A percentile compares a stretch with the other conserved stretches of the same genome.
These are phyloP conservation scores for Thielaviopsis populi DNA, from an alignment of 2,329 filamentous ascomycete genomes.

Conservation along the genomic window DNA sequence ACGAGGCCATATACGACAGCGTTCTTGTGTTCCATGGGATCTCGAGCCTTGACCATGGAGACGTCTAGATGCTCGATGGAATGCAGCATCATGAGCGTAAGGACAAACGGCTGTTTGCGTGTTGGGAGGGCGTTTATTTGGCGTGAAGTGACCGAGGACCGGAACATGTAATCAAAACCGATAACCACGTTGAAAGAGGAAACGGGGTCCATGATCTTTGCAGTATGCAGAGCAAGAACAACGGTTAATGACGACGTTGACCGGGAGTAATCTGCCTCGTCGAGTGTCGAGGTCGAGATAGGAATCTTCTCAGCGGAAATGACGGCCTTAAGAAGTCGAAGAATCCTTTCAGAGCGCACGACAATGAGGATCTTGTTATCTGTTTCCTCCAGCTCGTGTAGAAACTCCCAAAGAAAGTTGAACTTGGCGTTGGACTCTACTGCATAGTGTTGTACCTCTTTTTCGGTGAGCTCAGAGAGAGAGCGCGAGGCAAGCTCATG, in stretches of 20 bases:
- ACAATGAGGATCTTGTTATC: slow-evolving; percentile 39
- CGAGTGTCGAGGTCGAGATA: slow-evolving; percentile 24
- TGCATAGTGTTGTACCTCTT: slow-evolving; percentile 36
- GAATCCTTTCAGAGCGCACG: slow-evolving; percentile 33
- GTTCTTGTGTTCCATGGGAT: slow-evolving; percentile 33
- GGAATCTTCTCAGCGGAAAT: slow-evolving; percentile 28
- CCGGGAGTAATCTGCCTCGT: slow-evolving; percentile 21
- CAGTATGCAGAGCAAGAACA: slow-evolving; percentile 29
- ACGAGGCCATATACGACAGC: slow-evolving; percentile 28
- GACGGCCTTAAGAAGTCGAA: slow-evolving; percentile 38
- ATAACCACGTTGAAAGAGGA: slow-evolving; percentile 36
- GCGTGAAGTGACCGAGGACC: slow-evolving; percentile 24
- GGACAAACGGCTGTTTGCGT: slow-evolving; percentile 28
- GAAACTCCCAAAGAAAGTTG: slow-evolving; percentile 41
- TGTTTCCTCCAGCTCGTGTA: slow-evolving; percentile 30
- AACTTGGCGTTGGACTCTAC: slow-evolving; percentile 45
- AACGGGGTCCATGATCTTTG: slow-evolving; percentile 26
- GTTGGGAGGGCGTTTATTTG: slow-evolving; percentile 18
- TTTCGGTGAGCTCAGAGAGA: slow-evolving; percentile 26
- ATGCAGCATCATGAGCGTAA: slow-evolving; percentile 35
- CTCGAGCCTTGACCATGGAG: slow-evolving; percentile 26
- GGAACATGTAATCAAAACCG: slow-evolving; percentile 38
- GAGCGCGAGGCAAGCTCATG: slow-evolving; percentile 34
- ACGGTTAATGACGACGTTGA: slow-evolving; percentile 26
- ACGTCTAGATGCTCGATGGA: slow-evolving; percentile 42